A percentile compares a stretch with the other conserved stretches of the same genome.
Evolutionary conservation across 345 rosid genomes (phyloP).

Genomic region (Rhizophora apiculata): DNA sequence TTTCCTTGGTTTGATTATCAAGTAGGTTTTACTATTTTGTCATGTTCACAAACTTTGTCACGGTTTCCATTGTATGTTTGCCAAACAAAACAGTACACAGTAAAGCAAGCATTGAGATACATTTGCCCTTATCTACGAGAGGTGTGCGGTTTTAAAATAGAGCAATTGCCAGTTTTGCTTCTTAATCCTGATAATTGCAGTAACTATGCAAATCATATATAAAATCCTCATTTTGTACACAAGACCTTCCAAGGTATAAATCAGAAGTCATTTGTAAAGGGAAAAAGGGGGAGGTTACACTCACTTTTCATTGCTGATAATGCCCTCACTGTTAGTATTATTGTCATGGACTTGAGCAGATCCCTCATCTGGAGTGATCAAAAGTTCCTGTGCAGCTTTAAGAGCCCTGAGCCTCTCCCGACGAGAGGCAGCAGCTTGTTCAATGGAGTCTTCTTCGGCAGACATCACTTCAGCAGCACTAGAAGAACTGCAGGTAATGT

Average conservation of each 20-base stretch:
- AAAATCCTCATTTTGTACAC: too few species aligned
- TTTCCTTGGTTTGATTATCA: too few species aligned
- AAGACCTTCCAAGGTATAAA: neutral
- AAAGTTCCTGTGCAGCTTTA: conserved; percentile 67
- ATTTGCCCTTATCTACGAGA: too few species aligned
- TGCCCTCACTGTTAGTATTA: conserved; percentile 8
- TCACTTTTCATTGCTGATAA: conserved; percentile 24
- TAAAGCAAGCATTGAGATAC: too few species aligned
- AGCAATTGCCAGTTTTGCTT: neutral
- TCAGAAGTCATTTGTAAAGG: conserved; percentile 20
- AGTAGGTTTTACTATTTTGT: too few species aligned
- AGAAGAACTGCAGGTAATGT: neutral
- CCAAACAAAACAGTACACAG: too few species aligned
- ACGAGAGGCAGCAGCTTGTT: conserved; percentile 66
- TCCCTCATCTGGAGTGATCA: conserved; percentile 44
- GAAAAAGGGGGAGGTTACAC: neutral
- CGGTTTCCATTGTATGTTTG: too few species aligned
- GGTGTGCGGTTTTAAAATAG: neutral
- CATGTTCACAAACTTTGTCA: too few species aligned
- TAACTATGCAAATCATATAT: too few species aligned
- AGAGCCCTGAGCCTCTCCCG: conserved; percentile 78
- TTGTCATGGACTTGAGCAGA: conserved; percentile 33
- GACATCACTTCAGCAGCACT: conserved; percentile 31
- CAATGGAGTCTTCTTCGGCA: conserved; percentile 58
- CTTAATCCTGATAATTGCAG: too few species aligned